A percentile compares a stretch with the other conserved stretches of the same genome.
phyloP scores from a whole-genome alignment of 176 grass and related monocot genomes.

The Rhynchospora breviuscula region DNA sequence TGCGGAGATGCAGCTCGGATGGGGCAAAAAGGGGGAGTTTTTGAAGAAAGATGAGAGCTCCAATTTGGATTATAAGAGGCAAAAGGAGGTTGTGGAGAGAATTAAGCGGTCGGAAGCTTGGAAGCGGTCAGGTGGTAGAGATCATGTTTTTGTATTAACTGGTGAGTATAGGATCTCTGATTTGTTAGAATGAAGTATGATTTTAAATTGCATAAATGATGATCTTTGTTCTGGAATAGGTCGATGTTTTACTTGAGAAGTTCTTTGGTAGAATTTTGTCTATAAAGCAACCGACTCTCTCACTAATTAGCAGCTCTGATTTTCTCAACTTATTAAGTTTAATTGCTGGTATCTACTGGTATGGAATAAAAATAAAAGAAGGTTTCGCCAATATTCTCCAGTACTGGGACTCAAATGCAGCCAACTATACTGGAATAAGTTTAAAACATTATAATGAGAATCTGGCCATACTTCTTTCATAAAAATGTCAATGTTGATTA shows the following conservation, averaged over 20 bases:
- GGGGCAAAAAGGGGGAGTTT: constrained; percentile 69
- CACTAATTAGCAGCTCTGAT: not conserved
- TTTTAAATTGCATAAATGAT: not conserved
- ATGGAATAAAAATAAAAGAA: no score
- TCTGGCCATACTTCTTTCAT: not conserved
- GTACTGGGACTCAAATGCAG: not conserved
- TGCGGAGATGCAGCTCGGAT: constrained; percentile 89
- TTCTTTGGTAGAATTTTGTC: not conserved
- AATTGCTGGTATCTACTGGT: not conserved
- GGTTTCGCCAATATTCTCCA: not conserved
- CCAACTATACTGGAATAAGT: no score
- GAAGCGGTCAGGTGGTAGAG: constrained; percentile 64
- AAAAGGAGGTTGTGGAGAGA: constrained; percentile 66
- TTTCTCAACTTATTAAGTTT: not conserved
- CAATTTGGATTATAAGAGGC: constrained; percentile 53
- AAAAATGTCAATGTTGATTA: not conserved
- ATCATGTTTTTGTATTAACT: constrained; percentile 79
- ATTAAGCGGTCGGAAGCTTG: constrained; percentile 54
- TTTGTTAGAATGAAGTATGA: not conserved
- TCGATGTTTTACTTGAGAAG: not conserved
- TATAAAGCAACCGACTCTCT: not conserved
- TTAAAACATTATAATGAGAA: no score
- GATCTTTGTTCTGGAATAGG: not conserved
- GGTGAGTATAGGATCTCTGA: constrained; percentile 31
- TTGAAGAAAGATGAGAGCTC: constrained; percentile 51